phyloP scores from a whole-genome alignment of 2,329 filamentous ascomycete genomes.

The Colletotrichum higginsianum region DNA sequence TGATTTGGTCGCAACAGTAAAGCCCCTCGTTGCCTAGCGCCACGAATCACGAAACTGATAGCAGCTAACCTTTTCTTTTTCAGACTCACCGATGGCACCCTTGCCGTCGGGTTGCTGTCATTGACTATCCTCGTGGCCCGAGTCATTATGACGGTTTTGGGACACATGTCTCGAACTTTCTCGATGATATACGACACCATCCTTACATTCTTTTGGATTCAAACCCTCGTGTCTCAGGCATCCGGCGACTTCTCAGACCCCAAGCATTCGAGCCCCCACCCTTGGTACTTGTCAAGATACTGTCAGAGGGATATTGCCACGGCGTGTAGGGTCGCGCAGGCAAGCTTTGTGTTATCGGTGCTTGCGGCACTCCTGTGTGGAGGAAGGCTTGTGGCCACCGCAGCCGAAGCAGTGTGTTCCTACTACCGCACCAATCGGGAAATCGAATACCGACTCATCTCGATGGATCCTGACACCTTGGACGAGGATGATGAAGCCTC shows the following conservation, averaged over 20 bases:
- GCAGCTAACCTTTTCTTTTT: neutral
- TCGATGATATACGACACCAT: conserved; percentile 49
- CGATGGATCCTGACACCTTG: neutral
- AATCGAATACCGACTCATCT: conserved; percentile 1
- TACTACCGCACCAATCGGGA: neutral
- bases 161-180: conserved; percentile 44
- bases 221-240: conserved; percentile 44
- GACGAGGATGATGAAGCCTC: neutral
- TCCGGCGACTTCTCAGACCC: conserved; percentile 48
- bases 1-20: conserved; percentile 49
- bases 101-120: conserved; percentile 50
- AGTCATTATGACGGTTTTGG: conserved; percentile 43
- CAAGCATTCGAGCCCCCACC: conserved; percentile 46
- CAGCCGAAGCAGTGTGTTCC: neutral
- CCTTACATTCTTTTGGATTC: conserved; percentile 48
- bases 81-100: conserved; percentile 48
- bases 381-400: neutral
- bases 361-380: conserved; percentile 15
- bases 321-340: conserved; percentile 21
- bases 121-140: conserved; percentile 48
- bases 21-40: neutral
- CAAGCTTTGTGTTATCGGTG: conserved; percentile 23
- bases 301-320: conserved; percentile 31
- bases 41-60: neutral
- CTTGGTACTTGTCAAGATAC: conserved; percentile 48